Conservation (phyloP, 2,329 filamentous ascomycete species). For the Aspergillus chevalieri region DNA sequence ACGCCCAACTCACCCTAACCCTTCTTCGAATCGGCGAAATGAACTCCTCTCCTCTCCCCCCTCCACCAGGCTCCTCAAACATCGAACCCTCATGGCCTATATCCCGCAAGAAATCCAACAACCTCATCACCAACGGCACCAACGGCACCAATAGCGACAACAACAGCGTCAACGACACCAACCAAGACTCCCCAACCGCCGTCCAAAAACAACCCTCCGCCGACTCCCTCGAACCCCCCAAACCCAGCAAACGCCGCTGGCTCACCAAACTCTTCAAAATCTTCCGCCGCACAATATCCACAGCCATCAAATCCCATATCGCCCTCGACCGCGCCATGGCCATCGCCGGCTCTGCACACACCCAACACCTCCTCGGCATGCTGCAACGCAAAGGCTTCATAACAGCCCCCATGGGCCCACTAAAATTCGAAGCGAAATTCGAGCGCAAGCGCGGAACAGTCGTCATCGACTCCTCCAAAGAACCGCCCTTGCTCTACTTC, state of each 20-base stretch:
- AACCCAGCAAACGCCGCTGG: slow-evolving; percentile 36
- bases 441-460: slow-evolving; percentile 66
- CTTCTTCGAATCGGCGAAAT: slow-evolving; percentile 75
- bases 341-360: slow-evolving; percentile 53
- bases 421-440: slow-evolving; percentile 69
- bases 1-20: slow-evolving; percentile 76
- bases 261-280: slow-evolving; percentile 50
- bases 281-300: slow-evolving; percentile 64
- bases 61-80: slow-evolving; percentile 43
- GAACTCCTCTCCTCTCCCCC: slow-evolving; percentile 72
- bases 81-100: slow-evolving; percentile 26
- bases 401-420: slow-evolving; percentile 54
- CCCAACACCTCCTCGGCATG: slow-evolving; percentile 66
- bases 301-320: slow-evolving; percentile 64
- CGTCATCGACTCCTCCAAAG: slow-evolving; percentile 50
- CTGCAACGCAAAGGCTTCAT: slow-evolving; percentile 46
- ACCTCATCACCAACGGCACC: slow-evolving; percentile 48
- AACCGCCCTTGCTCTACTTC: slow-evolving; percentile 52
- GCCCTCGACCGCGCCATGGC: slow-evolving; percentile 68
- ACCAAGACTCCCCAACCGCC: slow-evolving; percentile 41
- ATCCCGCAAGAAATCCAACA: slow-evolving; percentile 43
- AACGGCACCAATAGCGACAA: slow-evolving; percentile 56
- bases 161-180: slow-evolving; percentile 52
- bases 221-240: slow-evolving; percentile 3
- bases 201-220: slow-evolving; percentile 22